Evolutionary conservation across 2,329 filamentous ascomycete species (phyloP).

Genomic region (Phyllosticta citrichinensis): DNA sequence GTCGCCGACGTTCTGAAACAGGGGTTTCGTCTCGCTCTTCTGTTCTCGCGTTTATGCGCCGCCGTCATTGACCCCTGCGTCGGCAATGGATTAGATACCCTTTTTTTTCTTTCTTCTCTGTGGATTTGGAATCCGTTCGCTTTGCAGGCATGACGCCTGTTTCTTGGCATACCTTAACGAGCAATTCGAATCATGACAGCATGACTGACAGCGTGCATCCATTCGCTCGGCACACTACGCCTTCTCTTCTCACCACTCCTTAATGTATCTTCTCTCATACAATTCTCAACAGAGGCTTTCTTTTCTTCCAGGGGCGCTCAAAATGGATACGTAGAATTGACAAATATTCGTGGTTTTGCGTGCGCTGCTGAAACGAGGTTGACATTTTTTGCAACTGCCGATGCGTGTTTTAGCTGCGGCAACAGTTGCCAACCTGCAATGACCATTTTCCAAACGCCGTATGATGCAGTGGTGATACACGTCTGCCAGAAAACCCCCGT

Average conservation of each 20-base stretch:
- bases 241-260: not conserved
- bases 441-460: not conserved
- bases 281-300: not conserved
- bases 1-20: conserved; percentile 1
- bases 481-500: not conserved
- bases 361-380: not conserved
- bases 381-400: not conserved
- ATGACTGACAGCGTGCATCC: not conserved
- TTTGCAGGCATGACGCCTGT: not conserved
- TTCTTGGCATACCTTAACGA: not conserved
- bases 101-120: not conserved
- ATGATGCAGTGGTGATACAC: not conserved
- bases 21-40: not conserved
- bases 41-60: not conserved
- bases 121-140: not conserved
- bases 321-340: not conserved
- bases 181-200: not conserved
- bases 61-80: not conserved
- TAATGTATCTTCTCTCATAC: not conserved
- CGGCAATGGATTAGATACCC: not conserved
- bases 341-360: not conserved
- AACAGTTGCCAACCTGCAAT: not conserved
- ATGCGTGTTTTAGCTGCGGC: not conserved
- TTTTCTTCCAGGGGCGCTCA: not conserved
- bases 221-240: not conserved